phyloP scores from a whole-genome alignment of 805 yeast genomes.

The Cyberlindnera samutprakarnensis region DNA sequence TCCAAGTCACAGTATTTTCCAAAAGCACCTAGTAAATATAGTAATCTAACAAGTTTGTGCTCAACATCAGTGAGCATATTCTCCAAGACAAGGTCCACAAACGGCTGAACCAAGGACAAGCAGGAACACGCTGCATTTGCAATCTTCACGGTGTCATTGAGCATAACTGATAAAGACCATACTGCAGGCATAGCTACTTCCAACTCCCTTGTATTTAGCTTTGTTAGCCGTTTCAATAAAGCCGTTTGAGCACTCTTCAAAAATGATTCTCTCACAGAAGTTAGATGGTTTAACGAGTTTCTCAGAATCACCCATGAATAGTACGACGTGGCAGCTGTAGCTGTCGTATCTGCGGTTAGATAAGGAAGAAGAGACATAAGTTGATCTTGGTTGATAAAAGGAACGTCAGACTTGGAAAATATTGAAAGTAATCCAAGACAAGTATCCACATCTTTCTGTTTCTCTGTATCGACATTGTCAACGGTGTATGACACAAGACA shows the following conservation, averaged over 20 bases:
- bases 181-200: conserved; percentile 70
- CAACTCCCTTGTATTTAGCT: conserved; percentile 50
- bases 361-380: conserved; percentile 59
- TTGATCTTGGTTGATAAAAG: conserved; percentile 58
- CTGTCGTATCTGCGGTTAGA: conserved; percentile 39
- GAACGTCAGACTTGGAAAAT: conserved; percentile 44
- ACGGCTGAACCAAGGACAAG: conserved; percentile 42
- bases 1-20: conserved; percentile 66
- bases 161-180: conserved; percentile 45
- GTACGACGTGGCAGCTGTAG: conserved; percentile 32
- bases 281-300: conserved; percentile 35
- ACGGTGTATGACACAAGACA: conserved; percentile 29
- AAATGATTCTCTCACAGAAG: conserved; percentile 43
- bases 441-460: conserved; percentile 24
- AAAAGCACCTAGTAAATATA: conserved; percentile 61
- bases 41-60: conserved; percentile 43
- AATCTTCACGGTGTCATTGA: conserved; percentile 39
- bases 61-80: conserved; percentile 28
- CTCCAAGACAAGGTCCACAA: conserved; percentile 24
- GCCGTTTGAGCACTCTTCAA: conserved; percentile 40
- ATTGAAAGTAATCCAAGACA: conserved; percentile 45
- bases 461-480: conserved; percentile 24
- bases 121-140: conserved; percentile 62
- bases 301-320: conserved; percentile 49
- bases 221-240: conserved; percentile 50